phyloP scores from a whole-genome alignment of 2,329 filamentous ascomycete species.

The Monascus ruber region DNA sequence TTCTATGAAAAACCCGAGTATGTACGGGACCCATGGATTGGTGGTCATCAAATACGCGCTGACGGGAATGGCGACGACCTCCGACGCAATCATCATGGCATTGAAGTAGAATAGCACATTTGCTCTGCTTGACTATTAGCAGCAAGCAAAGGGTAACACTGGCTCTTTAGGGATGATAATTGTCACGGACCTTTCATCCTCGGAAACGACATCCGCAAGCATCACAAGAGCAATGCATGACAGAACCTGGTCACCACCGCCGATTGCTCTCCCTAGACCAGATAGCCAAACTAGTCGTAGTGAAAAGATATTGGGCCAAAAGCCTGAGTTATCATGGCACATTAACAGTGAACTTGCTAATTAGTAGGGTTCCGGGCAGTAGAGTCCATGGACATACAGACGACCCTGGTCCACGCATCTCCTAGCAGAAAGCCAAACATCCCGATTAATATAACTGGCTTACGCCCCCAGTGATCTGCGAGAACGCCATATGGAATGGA shows the following conservation, averaged over 20 bases:
- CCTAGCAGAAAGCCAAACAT: constrained; percentile 10
- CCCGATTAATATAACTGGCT: constrained; percentile 13
- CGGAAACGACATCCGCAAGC: constrained; percentile 17
- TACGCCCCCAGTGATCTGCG: constrained; percentile 18
- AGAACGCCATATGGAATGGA: constrained; percentile 19
- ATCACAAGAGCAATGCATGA: constrained; percentile 12
- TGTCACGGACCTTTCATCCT: constrained; percentile 15
- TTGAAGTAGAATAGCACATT: constrained; percentile 13
- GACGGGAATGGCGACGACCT: constrained; percentile 15
- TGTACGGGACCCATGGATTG: constrained; percentile 12
- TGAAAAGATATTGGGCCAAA: constrained; percentile 11
- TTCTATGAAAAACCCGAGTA: constrained; percentile 6
- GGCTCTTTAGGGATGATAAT: neutral
- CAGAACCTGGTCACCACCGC: constrained; percentile 14
- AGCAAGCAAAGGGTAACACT: neutral
- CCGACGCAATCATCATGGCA: constrained; percentile 11
- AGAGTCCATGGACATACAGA: constrained; percentile 12
- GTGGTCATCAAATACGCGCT: constrained; percentile 18
- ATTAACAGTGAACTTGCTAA: constrained; percentile 1
- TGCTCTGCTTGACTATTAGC: constrained; percentile 5
- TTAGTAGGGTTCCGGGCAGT: neutral
- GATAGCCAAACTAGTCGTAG: constrained; percentile 18
- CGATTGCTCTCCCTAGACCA: constrained; percentile 12
- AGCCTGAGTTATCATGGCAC: constrained; percentile 1
- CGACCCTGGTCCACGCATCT: constrained; percentile 15